phyloP scores from a whole-genome alignment of 2,329 filamentous ascomycete genomes.

The Talaromyces albobiverticillius region DNA sequence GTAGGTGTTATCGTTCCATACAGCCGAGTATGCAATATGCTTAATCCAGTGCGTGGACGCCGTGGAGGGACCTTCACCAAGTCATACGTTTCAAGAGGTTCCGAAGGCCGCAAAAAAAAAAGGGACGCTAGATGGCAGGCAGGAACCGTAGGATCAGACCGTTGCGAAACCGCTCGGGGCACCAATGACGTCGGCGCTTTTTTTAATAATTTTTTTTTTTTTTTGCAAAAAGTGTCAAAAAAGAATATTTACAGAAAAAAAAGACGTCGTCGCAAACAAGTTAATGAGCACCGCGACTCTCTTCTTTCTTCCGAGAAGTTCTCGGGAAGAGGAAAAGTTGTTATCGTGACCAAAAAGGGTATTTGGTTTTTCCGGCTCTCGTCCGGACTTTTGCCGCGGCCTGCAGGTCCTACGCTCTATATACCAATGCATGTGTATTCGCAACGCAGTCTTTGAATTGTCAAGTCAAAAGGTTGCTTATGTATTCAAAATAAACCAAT shows the following conservation, averaged over 20 bases:
- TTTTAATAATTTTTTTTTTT: no score
- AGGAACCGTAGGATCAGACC: no score
- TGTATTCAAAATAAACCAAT: background rate
- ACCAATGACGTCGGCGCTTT: background rate
- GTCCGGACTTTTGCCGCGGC: background rate
- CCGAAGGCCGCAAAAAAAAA: background rate
- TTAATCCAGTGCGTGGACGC: no score
- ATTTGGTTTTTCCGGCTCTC: slow-evolving; percentile 4
- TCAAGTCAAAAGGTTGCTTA: no score
- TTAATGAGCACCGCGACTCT: no score
- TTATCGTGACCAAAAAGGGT: background rate
- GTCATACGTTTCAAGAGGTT: slow-evolving; percentile 2
- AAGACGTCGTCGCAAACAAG: background rate
- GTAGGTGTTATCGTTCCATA: background rate
- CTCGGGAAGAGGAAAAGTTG: slow-evolving; percentile 5
- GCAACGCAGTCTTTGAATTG: no score
- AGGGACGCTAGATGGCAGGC: no score
- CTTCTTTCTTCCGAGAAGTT: background rate
- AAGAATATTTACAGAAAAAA: background rate
- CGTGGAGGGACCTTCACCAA: no score
- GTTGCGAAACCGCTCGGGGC: no score
- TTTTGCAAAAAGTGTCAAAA: no score
- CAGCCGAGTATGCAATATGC: background rate
- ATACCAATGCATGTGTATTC: background rate
- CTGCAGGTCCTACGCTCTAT: no score